Conservation (phyloP, 176 grass and related monocot species). For the Echinochloa phyllopogon region DNA sequence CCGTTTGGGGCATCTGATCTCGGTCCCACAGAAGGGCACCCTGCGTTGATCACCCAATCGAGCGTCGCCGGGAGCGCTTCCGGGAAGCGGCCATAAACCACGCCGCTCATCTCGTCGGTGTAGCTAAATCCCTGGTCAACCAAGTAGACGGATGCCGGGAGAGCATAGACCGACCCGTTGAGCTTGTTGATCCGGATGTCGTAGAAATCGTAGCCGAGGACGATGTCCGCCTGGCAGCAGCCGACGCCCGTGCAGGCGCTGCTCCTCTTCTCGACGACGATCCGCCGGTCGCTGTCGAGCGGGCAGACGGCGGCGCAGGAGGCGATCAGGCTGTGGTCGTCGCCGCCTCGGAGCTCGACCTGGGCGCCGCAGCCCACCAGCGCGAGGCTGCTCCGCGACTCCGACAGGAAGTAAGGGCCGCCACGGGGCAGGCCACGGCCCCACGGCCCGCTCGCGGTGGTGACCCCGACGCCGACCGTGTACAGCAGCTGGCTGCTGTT, state of each 20-base stretch:
- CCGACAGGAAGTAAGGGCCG: neutral
- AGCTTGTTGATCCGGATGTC: conserved; percentile 18
- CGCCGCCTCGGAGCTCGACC: neutral
- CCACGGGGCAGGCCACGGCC: neutral
- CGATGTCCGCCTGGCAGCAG: conserved; percentile 48
- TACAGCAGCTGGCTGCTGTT: conserved; percentile 36
- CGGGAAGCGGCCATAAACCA: neutral
- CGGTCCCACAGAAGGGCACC: no score
- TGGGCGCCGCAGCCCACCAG: conserved; percentile 27
- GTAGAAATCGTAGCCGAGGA: conserved; percentile 28
- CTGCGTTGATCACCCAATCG: conserved; percentile 43
- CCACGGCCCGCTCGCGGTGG: neutral
- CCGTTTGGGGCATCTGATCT: no score
- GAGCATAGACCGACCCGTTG: neutral
- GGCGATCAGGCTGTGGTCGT: conserved; percentile 24
- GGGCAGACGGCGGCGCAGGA: conserved; percentile 43
- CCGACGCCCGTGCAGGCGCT: conserved; percentile 44
- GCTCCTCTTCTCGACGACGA: neutral
- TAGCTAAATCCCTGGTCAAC: neutral
- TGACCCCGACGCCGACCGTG: neutral
- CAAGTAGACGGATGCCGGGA: neutral
- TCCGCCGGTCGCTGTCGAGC: neutral
- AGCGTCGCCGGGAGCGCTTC: conserved; percentile 35
- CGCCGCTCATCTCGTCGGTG: neutral
- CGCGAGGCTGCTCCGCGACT: conserved; percentile 18